Evolutionary conservation across 345 rosid genomes (phyloP), one percentile per base, ranked within the genome.

Genomic region (Arabis alpina): DNA sequence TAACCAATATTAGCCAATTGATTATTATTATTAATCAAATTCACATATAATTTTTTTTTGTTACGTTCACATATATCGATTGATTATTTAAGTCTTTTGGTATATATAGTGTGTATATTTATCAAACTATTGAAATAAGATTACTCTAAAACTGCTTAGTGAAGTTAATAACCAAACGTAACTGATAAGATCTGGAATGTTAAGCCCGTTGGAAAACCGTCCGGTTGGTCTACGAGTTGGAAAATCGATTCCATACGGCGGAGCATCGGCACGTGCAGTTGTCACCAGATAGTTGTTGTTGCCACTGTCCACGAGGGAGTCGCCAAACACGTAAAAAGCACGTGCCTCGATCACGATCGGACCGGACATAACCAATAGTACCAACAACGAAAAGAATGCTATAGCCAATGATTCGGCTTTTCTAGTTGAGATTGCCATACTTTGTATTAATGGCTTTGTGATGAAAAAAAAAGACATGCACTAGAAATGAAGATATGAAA

Each of bases 111-210:
- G 2, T 47, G 28, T 48, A 40, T 69, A 16, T 2, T 48, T 10
- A 3, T 34, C 2, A 2, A 12, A 3, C 44, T 2, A 59, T 54
- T 42, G 37, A 65, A 23, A 8, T 15, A 47, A 56, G 43, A 47
- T 39, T 27, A 57, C 6, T 16, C 37, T 19, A 56, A 16, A 73
- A 1, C 27, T 28, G 47, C 10, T 50, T 58, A 34, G 2, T 40
- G 27, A 42, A 49, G 34, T 9, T 43, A 60, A 16, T 12, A 54
- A 54, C 13, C 23, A 56, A 64, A 59, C 78, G 45, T 75, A 75
- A 92, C 98, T 87, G 65, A 90, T 84, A n/a, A 86, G 47, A 64
- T 92, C 98, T 5, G 96, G 85, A 64, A 92, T 84, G 85, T 88
- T 89, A 4, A 86, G 79, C 67, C 95, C 98, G 72, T 90, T 92